Percentiles rank a stretch among this genome's conserved stretches.
Evolutionary conservation across 768 basidiomycete genomes (phyloP).

Genomic region (Calocera viscosa): DNA sequence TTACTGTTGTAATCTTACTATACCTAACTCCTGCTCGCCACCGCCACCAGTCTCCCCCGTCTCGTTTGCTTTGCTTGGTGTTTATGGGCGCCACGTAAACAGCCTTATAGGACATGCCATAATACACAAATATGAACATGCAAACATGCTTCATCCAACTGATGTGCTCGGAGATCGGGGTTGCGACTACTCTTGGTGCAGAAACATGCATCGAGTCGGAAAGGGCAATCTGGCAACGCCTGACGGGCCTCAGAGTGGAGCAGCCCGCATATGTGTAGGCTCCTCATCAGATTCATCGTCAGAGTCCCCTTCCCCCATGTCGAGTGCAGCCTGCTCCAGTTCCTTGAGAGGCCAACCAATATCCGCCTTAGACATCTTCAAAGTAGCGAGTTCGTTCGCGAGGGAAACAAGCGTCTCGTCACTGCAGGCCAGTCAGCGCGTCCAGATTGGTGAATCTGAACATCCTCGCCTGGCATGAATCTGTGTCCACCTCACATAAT

Average conservation of each 20-base stretch:
- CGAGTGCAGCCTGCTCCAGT: slow-evolving; percentile 46
- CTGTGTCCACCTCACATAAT: slow-evolving; percentile 73
- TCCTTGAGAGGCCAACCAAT: slow-evolving; percentile 62
- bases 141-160: neutral
- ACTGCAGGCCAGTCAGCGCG: slow-evolving; percentile 28
- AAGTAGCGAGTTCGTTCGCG: slow-evolving; percentile 31
- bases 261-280: neutral
- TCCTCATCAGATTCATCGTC: slow-evolving; percentile 61
- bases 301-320: slow-evolving; percentile 26
- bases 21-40: neutral
- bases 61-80: neutral
- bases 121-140: slow-evolving; percentile 6
- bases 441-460: neutral
- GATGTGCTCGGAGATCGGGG: neutral
- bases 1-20: slow-evolving; percentile 9
- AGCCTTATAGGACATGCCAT: slow-evolving; percentile 6
- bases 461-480: slow-evolving; percentile 50
- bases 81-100: neutral
- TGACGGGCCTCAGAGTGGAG: neutral
- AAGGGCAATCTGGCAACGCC: neutral
- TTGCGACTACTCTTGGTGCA: too few relatives aligned
- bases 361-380: slow-evolving; percentile 38
- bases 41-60: neutral
- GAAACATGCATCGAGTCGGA: too few relatives aligned
- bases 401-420: slow-evolving; percentile 43